Conservation (phyloP, 306 rosid species). For the Castanea sativa region DNA sequence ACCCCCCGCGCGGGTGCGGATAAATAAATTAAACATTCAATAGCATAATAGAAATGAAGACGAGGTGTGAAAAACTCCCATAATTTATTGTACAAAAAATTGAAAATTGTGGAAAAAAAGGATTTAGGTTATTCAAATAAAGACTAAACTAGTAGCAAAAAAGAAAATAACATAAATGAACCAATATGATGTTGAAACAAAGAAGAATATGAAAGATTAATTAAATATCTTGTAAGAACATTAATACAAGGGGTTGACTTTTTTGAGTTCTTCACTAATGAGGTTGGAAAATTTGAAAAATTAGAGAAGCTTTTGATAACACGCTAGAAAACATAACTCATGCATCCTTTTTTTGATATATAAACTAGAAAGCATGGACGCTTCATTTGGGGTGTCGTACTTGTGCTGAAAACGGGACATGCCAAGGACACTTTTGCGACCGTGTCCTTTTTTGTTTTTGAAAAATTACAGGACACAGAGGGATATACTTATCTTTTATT, state of each 20-base stretch:
- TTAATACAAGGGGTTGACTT: not conserved
- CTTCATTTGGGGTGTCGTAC: not conserved
- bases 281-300: not conserved
- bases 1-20: fast-evolving
- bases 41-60: not conserved
- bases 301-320: not conserved
- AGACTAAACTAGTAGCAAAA: not conserved
- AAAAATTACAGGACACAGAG: too few species aligned
- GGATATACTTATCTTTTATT: too few species aligned
- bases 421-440: too few species aligned
- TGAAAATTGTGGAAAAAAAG: not conserved
- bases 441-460: too few species aligned
- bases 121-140: not conserved
- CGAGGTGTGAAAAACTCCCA: not conserved
- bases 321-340: not conserved
- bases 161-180: not conserved
- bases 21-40: not conserved
- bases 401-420: too few species aligned
- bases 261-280: not conserved
- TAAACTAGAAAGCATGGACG: not conserved
- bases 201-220: not conserved
- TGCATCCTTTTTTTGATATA: not conserved
- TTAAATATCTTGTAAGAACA: too few species aligned
- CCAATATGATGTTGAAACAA: not conserved
- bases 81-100: not conserved